Percentiles rank a stretch among this genome's conserved stretches.
Evolutionary conservation across 306 rosid species (phyloP).

Genomic region (Phaseolus lunatus): DNA sequence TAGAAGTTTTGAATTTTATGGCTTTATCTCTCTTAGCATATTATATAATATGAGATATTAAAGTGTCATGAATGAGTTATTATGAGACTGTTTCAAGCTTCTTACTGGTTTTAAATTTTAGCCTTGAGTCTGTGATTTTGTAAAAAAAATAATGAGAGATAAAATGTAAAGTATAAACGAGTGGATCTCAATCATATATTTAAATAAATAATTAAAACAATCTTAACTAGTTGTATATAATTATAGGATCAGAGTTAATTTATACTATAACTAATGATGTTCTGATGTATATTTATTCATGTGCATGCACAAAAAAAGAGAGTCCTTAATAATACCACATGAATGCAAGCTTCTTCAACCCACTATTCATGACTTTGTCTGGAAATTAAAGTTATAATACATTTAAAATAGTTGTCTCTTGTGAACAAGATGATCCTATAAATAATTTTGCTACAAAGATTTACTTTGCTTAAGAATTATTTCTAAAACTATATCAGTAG

Average conservation of each 20-base stretch:
- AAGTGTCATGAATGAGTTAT: not conserved
- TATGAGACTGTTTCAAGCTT: too few relatives aligned
- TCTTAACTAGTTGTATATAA: not conserved
- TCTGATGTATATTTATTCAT: not conserved
- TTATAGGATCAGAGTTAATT: not conserved
- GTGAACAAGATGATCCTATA: not conserved
- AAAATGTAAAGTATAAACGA: not conserved
- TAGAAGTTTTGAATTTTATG: constrained; percentile 14
- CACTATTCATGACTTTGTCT: not conserved
- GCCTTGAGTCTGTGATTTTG: too few relatives aligned
- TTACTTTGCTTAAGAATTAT: too few relatives aligned
- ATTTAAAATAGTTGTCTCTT: not conserved
- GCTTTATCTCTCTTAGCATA: not conserved
- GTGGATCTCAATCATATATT: not conserved
- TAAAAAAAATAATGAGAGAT: not conserved
- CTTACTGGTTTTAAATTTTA: too few relatives aligned
- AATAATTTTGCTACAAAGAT: not conserved
- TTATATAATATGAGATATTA: not conserved
- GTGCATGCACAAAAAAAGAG: not conserved
- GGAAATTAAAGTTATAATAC: not conserved
- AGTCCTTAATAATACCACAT: constrained; percentile 2
- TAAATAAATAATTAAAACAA: not conserved
- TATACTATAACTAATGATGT: not conserved
- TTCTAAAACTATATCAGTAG: not conserved
- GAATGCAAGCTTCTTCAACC: constrained; percentile 18